A percentile compares a stretch with the other conserved stretches of the same genome.
phyloP scores from a whole-genome alignment of 257 asterid genomes.

The Scutellaria barbata region DNA sequence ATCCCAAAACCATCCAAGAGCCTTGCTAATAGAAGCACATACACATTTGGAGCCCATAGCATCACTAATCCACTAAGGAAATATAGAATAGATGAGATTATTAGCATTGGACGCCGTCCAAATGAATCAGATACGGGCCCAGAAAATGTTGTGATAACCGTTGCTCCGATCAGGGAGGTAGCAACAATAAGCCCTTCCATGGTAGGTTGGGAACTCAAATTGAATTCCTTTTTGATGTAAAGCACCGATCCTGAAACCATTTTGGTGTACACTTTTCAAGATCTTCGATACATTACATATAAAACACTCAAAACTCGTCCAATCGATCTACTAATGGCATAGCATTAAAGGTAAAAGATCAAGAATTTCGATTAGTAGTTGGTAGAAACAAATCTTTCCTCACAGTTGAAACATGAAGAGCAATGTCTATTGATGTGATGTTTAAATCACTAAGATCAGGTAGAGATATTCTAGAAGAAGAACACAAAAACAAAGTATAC shows the following conservation, averaged over 20 bases:
- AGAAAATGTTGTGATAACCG: conserved; percentile 82
- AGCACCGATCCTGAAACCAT: conserved; percentile 76
- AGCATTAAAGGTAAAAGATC: background rate
- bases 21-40: conserved; percentile 80
- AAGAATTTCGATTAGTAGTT: background rate
- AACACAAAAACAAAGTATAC: conserved; percentile 36
- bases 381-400: no score
- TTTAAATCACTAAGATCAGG: no score
- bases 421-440: no score
- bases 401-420: no score
- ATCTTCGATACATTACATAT: conserved; percentile 4
- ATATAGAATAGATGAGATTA: conserved; percentile 75
- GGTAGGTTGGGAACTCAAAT: conserved; percentile 72
- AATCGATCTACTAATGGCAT: background rate
- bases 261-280: conserved; percentile 9
- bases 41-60: conserved; percentile 94
- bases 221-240: conserved; percentile 84
- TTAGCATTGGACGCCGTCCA: conserved; percentile 96
- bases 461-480: background rate
- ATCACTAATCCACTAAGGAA: conserved; percentile 84
- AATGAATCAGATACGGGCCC: conserved; percentile 80
- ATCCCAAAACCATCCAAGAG: conserved; percentile 92
- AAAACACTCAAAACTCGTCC: background rate
- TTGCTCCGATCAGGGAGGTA: conserved; percentile 90
- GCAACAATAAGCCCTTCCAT: conserved; percentile 95